Conservation (phyloP, 495 filamentous ascomycete species). For the Melanomma pulvis-pyrius region DNA sequence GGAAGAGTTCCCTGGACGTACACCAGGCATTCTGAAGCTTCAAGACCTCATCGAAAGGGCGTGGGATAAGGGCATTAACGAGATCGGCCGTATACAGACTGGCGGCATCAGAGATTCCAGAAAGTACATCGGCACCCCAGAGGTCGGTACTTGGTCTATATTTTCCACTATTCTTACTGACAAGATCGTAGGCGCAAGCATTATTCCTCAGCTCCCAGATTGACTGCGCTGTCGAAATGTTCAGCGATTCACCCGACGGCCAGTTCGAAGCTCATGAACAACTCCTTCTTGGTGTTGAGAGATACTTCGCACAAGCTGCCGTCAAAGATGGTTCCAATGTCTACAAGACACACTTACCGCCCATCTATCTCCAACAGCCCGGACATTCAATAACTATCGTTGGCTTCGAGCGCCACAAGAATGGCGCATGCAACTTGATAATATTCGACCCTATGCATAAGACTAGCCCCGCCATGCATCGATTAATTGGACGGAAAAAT, state of each 20-base stretch:
- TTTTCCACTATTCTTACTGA: slow-evolving; percentile 2
- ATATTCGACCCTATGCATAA: slow-evolving; percentile 90
- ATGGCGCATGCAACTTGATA: slow-evolving; percentile 71
- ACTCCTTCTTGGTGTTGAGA: slow-evolving; percentile 69
- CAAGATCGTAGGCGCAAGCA: slow-evolving; percentile 72
- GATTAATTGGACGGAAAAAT: slow-evolving; percentile 52
- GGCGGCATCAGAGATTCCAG: slow-evolving; percentile 85
- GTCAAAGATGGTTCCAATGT: slow-evolving; percentile 53
- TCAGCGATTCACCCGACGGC: slow-evolving; percentile 45
- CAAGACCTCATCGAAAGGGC: slow-evolving; percentile 89
- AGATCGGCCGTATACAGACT: slow-evolving; percentile 73
- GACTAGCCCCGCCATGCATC: slow-evolving; percentile 64
- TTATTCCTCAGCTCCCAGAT: slow-evolving; percentile 72
- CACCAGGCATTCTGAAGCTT: slow-evolving; percentile 77
- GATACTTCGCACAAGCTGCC: slow-evolving; percentile 66
- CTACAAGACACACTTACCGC: slow-evolving; percentile 68
- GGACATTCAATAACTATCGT: slow-evolving; percentile 94
- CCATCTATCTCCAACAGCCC: slow-evolving; percentile 88
- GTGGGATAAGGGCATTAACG: slow-evolving; percentile 86
- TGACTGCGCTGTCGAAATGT: slow-evolving; percentile 54
- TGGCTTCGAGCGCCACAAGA: slow-evolving; percentile 70
- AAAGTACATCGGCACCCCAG: slow-evolving; percentile 94
- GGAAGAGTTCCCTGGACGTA: slow-evolving; percentile 57
- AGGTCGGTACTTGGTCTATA: slow-evolving; percentile 57
- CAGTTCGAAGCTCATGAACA: slow-evolving; percentile 53